These are phyloP conservation scores for Lophiotrema nucula DNA, from an alignment of 495 filamentous ascomycete genomes.

Conservation along the genomic window DNA sequence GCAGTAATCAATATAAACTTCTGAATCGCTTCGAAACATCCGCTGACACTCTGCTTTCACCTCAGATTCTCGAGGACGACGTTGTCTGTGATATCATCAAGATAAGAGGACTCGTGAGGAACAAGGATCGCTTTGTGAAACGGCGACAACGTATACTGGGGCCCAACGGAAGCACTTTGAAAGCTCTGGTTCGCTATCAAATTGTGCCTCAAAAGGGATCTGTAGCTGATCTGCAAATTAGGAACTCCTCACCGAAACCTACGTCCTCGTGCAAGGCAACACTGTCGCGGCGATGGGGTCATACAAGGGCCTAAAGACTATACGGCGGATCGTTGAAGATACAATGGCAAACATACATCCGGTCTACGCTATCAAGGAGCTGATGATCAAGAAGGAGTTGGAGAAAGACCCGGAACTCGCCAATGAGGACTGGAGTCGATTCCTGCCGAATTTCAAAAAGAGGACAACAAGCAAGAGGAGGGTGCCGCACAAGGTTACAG, in stretches of 20 bases:
- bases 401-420: constrained; percentile 87
- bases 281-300: constrained; percentile 89
- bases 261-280: constrained; percentile 96
- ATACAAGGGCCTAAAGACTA: constrained; percentile 90
- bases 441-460: constrained; percentile 98
- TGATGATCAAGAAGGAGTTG: constrained; percentile 99
- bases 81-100: constrained; percentile 92
- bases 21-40: too few species aligned
- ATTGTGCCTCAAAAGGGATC: too few species aligned
- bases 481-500: constrained; percentile 78
- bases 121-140: constrained; percentile 97
- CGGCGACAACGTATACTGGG: constrained; percentile 88
- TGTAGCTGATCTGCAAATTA: too few species aligned
- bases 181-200: too few species aligned
- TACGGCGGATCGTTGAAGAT: constrained; percentile 85
- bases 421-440: constrained; percentile 90
- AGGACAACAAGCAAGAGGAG: constrained; percentile 81
- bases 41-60: too few species aligned
- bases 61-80: constrained; percentile 89
- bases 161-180: constrained; percentile 78
- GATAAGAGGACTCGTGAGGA: constrained; percentile 81
- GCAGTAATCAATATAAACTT: too few species aligned
- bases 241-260: constrained; percentile 92
- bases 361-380: constrained; percentile 93
- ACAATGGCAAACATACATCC: constrained; percentile 87